phyloP scores from a whole-genome alignment of 768 basidiomycete species.

The Phaeotremella fagi region DNA sequence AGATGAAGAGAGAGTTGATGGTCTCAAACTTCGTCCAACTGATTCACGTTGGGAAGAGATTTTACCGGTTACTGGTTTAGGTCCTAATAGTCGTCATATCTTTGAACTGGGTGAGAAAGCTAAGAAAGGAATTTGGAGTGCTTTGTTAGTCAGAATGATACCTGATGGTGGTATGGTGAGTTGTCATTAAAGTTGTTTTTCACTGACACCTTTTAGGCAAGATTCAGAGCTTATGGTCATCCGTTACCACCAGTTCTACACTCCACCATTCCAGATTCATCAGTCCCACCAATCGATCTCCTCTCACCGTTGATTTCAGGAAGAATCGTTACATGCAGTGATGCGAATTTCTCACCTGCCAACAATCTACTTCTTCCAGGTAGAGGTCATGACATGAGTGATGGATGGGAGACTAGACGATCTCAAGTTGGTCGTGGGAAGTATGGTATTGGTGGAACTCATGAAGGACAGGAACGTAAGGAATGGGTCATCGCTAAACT shows the following conservation, averaged over 20 bases:
- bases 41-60: slow-evolving; percentile 62
- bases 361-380: slow-evolving; percentile 88
- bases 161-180: slow-evolving; percentile 95
- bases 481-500: slow-evolving; percentile 90
- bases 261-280: slow-evolving; percentile 20
- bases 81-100: slow-evolving; percentile 81
- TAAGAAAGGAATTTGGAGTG: slow-evolving; percentile 47
- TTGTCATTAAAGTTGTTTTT: slow-evolving; percentile 17
- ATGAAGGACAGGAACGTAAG: slow-evolving; percentile 49
- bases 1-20: slow-evolving; percentile 42
- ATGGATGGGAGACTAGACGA: slow-evolving; percentile 97
- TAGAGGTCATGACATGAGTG: slow-evolving; percentile 82
- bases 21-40: slow-evolving; percentile 12
- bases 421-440: slow-evolving; percentile 63
- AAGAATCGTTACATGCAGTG: slow-evolving; percentile 73
- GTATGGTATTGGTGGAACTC: slow-evolving; percentile 45
- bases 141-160: slow-evolving; percentile 82
- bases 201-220: slow-evolving; percentile 56
- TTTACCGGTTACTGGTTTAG: slow-evolving; percentile 68
- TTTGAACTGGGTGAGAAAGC: slow-evolving; percentile 60
- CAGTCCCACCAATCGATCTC: slow-evolving; percentile 61
- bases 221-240: slow-evolving; percentile 84
- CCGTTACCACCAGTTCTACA: slow-evolving; percentile 53
- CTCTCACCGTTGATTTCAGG: slow-evolving; percentile 89
- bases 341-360: slow-evolving; percentile 93